Conservation (phyloP, 73 alveolate species). For the Paramecium caudatum region DNA sequence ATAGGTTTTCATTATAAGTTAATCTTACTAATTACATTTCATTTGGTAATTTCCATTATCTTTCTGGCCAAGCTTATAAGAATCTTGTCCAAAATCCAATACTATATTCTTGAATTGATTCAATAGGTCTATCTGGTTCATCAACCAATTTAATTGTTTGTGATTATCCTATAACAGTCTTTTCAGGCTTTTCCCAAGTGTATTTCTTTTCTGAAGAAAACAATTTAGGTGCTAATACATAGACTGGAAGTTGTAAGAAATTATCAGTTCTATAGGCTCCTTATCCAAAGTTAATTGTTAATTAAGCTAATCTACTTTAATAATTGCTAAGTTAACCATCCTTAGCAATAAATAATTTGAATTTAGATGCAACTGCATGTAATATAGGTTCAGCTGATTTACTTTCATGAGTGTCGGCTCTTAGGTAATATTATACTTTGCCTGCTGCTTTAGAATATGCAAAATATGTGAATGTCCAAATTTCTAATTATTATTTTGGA, state of each 20-base stretch:
- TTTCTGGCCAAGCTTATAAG: constrained; percentile 39
- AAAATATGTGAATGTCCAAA: constrained; percentile 58
- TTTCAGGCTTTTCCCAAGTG: constrained; percentile 47
- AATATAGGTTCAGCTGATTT: not conserved
- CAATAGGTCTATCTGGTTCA: constrained; percentile 12
- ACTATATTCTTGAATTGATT: constrained; percentile 26
- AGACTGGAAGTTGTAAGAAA: constrained; percentile 14
- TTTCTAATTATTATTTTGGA: not conserved
- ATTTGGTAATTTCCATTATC: not conserved
- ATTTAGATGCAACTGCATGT: constrained; percentile 56
- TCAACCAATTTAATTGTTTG: constrained; percentile 6
- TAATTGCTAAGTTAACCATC: not conserved
- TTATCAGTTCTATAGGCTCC: constrained; percentile 47
- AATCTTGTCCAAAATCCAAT: constrained; percentile 57
- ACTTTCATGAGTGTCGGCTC: constrained; percentile 42
- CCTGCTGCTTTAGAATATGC: constrained; percentile 29
- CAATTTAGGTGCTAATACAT: constrained; percentile 1
- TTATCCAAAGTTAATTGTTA: constrained; percentile 21
- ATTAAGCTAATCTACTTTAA: constrained; percentile 7
- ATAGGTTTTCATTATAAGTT: not conserved
- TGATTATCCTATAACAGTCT: not conserved
- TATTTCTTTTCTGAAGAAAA: not conserved
- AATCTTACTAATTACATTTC: constrained; percentile 36
- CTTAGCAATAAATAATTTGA: not conserved
- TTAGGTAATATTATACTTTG: constrained; percentile 21